Evolutionary conservation across 2,329 filamentous ascomycete species (phyloP).

Genomic region (Ceratocystis variospora): DNA sequence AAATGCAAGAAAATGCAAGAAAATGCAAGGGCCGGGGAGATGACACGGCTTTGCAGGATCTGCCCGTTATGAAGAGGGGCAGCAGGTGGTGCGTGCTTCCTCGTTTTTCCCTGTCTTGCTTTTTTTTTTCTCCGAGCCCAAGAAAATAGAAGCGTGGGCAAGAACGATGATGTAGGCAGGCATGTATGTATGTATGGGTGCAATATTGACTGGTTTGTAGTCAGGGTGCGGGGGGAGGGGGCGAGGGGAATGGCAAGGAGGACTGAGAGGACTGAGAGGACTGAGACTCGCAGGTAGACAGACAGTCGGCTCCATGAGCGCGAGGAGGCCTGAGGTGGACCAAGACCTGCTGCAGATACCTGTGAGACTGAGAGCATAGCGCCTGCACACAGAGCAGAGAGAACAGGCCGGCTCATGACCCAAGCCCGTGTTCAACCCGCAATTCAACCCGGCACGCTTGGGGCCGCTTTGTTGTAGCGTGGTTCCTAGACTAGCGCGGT

Average conservation of each 20-base stretch:
- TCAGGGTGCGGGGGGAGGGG: neutral
- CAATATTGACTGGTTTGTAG: neutral
- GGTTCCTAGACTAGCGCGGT: neutral
- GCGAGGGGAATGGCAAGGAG: neutral
- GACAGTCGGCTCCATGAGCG: neutral
- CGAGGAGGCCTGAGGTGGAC: neutral
- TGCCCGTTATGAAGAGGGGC: neutral
- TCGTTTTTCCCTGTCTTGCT: neutral
- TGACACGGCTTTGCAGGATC: neutral
- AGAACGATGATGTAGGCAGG: neutral
- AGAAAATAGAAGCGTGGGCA: neutral
- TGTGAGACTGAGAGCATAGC: neutral
- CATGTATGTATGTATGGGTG: neutral
- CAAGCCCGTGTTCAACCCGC: neutral
- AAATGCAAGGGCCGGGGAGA: neutral
- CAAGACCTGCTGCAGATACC: neutral
- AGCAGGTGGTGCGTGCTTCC: neutral
- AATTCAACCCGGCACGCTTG: conserved; percentile 1
- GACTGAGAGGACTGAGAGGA: neutral
- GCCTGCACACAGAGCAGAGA: neutral
- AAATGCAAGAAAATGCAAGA: neutral
- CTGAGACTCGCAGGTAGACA: neutral
- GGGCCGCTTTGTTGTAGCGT: neutral
- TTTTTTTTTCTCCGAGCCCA: neutral
- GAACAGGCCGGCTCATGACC: neutral